Conservation (phyloP, 176 grass and related monocot species). For the Melocanna baccifera region DNA sequence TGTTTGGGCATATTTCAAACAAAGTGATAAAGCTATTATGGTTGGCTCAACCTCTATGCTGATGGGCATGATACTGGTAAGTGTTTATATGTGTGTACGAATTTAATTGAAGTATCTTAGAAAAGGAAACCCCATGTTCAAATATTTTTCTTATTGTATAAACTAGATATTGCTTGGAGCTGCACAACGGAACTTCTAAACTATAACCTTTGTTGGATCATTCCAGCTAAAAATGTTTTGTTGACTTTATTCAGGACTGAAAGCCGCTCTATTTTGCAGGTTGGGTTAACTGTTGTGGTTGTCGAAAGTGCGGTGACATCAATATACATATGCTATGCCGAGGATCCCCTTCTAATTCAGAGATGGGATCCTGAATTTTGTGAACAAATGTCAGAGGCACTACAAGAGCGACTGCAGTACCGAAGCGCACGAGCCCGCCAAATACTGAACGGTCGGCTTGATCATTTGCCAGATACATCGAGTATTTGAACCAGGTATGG, state of each 20-base stretch:
- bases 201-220: background rate
- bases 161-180: background rate
- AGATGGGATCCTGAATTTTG: constrained; percentile 96
- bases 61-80: constrained; percentile 98
- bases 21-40: constrained; percentile 82
- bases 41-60: constrained; percentile 83
- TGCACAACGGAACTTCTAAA: background rate
- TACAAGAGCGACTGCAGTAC: constrained; percentile 85
- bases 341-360: constrained; percentile 84
- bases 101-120: constrained; percentile 1
- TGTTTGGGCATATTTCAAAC: constrained; percentile 87
- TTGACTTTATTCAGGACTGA: background rate
- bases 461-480: constrained; percentile 57
- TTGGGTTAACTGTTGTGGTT: constrained; percentile 84
- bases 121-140: background rate
- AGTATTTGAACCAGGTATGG: constrained; percentile 42
- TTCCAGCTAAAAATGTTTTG: background rate
- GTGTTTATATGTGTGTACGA: background rate
- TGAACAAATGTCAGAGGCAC: constrained; percentile 56
- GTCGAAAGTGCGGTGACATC: constrained; percentile 96
- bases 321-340: constrained; percentile 92
- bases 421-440: constrained; percentile 70
- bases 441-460: constrained; percentile 64
- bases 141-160: background rate
- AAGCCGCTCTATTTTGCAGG: constrained; percentile 44